Percentiles rank a stretch among this genome's conserved stretches.
These are phyloP conservation scores for Berkeleyomyces rouxiae DNA, from an alignment of 2,329 filamentous ascomycete genomes.

Conservation along the genomic window DNA sequence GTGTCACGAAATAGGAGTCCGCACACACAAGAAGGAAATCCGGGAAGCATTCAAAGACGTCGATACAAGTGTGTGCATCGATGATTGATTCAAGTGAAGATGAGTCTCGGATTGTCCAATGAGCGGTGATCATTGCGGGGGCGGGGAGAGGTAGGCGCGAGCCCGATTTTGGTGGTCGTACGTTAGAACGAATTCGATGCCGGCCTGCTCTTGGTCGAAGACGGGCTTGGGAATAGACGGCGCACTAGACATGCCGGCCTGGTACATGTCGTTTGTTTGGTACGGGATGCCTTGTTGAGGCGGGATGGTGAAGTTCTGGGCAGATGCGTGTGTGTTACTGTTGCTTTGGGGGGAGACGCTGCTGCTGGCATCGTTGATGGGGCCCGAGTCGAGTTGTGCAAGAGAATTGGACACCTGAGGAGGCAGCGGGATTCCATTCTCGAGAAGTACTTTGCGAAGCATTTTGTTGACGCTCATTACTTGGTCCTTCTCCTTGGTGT, in stretches of 20 bases:
- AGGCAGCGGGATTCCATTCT: constrained; percentile 30
- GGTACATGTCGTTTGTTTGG: not conserved
- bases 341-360: constrained; percentile 47
- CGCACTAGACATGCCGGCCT: not conserved
- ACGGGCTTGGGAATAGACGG: not conserved
- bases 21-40: not conserved
- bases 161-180: constrained; percentile 47
- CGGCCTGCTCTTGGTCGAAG: constrained; percentile 63
- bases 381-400: constrained; percentile 24
- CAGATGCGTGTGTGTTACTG: constrained; percentile 30
- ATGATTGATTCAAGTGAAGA: constrained; percentile 1
- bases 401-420: constrained; percentile 14
- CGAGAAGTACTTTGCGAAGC: constrained; percentile 42
- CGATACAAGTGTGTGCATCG: not conserved
- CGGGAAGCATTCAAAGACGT: not conserved
- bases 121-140: constrained; percentile 25
- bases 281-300: constrained; percentile 17
- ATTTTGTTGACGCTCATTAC: constrained; percentile 7
- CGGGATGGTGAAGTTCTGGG: constrained; percentile 25
- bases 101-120: not conserved
- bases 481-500: constrained; percentile 49
- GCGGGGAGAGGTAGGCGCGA: constrained; percentile 45
- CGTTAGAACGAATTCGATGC: constrained; percentile 84
- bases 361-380: constrained; percentile 30
- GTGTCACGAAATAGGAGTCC: not conserved